Evolutionary conservation across 345 rosid genomes (phyloP).

Genomic region (Leavenworthia alabamica): DNA sequence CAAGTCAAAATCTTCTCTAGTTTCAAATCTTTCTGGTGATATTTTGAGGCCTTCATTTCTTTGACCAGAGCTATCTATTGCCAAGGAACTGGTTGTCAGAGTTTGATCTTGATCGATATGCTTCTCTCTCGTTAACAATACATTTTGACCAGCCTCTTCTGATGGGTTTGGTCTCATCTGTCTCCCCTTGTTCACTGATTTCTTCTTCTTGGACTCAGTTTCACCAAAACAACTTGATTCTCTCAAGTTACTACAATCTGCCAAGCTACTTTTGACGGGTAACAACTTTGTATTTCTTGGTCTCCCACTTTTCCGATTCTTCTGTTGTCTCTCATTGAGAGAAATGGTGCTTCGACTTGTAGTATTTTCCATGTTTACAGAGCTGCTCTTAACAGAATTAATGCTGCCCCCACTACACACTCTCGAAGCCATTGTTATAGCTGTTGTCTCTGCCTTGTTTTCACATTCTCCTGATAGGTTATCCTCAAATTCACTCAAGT

Average conservation of each 20-base stretch:
- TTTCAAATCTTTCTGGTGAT: slow-evolving; percentile 27
- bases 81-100: slow-evolving; percentile 32
- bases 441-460: slow-evolving; percentile 37
- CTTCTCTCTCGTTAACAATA: slow-evolving; percentile 24
- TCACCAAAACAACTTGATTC: slow-evolving; percentile 37
- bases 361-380: slow-evolving; percentile 22
- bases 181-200: slow-evolving; percentile 25
- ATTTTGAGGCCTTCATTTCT: slow-evolving; percentile 31
- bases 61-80: slow-evolving; percentile 33
- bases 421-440: slow-evolving; percentile 30
- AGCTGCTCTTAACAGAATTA: slow-evolving; percentile 24
- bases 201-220: slow-evolving; percentile 24
- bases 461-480: slow-evolving; percentile 37
- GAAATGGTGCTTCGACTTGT: slow-evolving; percentile 10
- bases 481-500: slow-evolving; percentile 38
- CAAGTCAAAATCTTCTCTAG: slow-evolving; percentile 41
- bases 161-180: slow-evolving; percentile 25
- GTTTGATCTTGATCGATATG: slow-evolving; percentile 30
- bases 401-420: slow-evolving; percentile 32
- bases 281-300: slow-evolving; percentile 25
- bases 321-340: slow-evolving; percentile 22
- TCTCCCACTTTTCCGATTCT: slow-evolving; percentile 27
- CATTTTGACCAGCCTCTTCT: slow-evolving; percentile 27
- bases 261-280: slow-evolving; percentile 27
- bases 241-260: slow-evolving; percentile 35